Evolutionary conservation across 2,329 filamentous ascomycete genomes (phyloP), one percentile per base, ranked within the genome.

Genomic region (Fusarium coicis): DNA sequence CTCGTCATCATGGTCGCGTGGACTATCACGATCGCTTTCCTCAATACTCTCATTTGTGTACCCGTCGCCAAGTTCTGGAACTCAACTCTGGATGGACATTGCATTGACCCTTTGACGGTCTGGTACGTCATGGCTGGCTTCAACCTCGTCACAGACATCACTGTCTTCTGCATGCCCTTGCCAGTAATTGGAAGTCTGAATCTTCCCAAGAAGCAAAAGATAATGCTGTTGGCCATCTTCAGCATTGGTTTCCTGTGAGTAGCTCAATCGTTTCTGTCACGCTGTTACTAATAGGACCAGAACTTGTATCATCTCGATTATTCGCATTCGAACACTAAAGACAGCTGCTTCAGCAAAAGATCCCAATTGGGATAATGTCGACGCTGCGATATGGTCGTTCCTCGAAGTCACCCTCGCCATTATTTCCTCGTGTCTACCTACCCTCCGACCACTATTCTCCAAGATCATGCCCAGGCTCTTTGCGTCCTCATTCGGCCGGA

Each of bases 61-160:
- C 69, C 69, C 0, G 57, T 72, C 8, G 53, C 56, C 9, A 72
- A 68, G n/a, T 68, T 72, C 42, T 72, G 69, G 69, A n/a, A 63
- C 7, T 19, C 19, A 5, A 10, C 50, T 7, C 4, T 72, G 2
- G 32, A 58, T 12, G 69, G 69, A 2, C 36, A 16, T 32, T 72
- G 69, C 14, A 40, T 36, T 4, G 23, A 72, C 2, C 23, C 47
- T 1, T 16, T 72, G 14, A 34, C 44, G 8, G 37, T 72, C 9
- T 72, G 69, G 69, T 72, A 72, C 1, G 50, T 68, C 23, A 68
- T 72, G 69, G 69, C 69, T 6, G 57, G 63, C 1, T 67, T 63
- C 16, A 72, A 71, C 14, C n/a, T 72, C 0, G 49, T 39, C 2
- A 72, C 69, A 5, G 69, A 72, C 7, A n/a, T 72, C 9, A n/a